phyloP scores from a whole-genome alignment of 2,329 filamentous ascomycete species.

The Claviceps pusilla region DNA sequence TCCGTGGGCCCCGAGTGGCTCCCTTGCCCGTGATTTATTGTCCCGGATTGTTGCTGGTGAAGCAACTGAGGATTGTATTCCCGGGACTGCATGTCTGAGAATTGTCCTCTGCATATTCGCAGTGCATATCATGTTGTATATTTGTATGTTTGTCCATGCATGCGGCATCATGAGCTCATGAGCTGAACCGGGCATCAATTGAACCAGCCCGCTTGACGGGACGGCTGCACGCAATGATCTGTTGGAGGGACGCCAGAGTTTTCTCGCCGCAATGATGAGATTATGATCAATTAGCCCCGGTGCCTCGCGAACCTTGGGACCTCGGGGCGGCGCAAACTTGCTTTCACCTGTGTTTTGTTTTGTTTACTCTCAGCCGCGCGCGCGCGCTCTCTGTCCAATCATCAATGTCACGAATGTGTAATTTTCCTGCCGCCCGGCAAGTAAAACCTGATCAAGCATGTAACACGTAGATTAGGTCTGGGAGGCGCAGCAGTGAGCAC shows the following conservation, averaged over 20 bases:
- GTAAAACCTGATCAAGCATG: too few relatives aligned
- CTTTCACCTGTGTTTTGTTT: too few relatives aligned
- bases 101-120: not conserved
- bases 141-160: too few relatives aligned
- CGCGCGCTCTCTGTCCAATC: too few relatives aligned
- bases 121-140: not conserved
- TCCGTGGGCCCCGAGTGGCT: not conserved
- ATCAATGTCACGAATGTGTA: too few relatives aligned
- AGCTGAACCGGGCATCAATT: not conserved
- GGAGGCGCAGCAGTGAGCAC: not conserved
- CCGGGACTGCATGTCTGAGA: not conserved
- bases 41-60: not conserved
- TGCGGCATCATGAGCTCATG: too few relatives aligned
- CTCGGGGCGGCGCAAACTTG: too few relatives aligned
- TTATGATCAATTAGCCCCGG: not conserved
- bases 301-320: too few relatives aligned
- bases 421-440: too few relatives aligned
- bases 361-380: too few relatives aligned
- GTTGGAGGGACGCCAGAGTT: not conserved
- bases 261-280: not conserved
- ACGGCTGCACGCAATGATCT: too few relatives aligned
- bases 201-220: not conserved
- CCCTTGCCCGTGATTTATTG: not conserved
- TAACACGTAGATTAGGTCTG: too few relatives aligned
- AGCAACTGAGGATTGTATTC: not conserved